Evolutionary conservation across 352 stramenopile genomes (phyloP).

Genomic region (Blastocystis hominis): DNA sequence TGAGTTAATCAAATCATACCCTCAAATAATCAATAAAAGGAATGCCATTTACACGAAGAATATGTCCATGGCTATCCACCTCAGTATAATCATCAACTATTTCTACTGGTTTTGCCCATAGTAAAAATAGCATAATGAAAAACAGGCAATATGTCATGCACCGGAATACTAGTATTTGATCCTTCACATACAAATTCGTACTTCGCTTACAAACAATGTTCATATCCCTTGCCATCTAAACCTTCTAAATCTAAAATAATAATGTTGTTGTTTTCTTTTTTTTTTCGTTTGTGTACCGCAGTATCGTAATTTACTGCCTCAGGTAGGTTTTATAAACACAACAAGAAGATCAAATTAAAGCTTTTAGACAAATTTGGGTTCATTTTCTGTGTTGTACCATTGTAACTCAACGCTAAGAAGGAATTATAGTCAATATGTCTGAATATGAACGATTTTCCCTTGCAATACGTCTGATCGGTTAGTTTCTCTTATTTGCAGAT

Average conservation of each 20-base stretch:
- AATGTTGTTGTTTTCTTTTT: neutral
- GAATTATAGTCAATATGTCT: neutral
- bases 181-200: neutral
- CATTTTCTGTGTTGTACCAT: no score
- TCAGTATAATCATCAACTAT: constrained; percentile 41
- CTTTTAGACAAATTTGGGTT: neutral
- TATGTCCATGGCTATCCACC: constrained; percentile 14
- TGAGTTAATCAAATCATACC: neutral
- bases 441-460: constrained; percentile 21
- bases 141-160: neutral
- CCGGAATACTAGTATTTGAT: neutral
- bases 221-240: neutral
- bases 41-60: constrained; percentile 40
- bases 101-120: constrained; percentile 42
- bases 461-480: neutral
- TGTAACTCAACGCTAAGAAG: no score
- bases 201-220: neutral
- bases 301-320: neutral
- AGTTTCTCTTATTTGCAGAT: neutral
- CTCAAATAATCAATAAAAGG: constrained; percentile 23
- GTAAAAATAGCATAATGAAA: constrained; percentile 21
- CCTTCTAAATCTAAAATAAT: neutral
- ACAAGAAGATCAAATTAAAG: neutral
- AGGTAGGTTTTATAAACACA: neutral
- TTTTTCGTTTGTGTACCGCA: neutral